phyloP scores from a whole-genome alignment of 176 grass and related monocot species.

The Metroxylon sagu region DNA sequence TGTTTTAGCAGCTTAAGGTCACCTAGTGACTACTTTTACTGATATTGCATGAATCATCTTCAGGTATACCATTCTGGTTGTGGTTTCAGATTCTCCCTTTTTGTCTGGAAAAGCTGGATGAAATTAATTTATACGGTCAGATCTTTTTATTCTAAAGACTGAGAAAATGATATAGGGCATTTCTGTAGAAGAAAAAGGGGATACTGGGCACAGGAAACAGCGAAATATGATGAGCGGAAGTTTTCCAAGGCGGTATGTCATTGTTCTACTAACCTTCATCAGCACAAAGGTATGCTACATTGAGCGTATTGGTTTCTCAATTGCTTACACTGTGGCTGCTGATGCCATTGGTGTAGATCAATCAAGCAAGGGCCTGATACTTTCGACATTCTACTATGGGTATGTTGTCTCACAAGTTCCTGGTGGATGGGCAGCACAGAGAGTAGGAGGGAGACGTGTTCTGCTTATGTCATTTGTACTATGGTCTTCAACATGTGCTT shows the following conservation, averaged over 20 bases:
- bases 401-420: slow-evolving; percentile 78
- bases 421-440: slow-evolving; percentile 73
- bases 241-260: slow-evolving; percentile 62
- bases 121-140: no score
- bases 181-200: no score
- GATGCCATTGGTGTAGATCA: slow-evolving; percentile 47
- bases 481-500: slow-evolving; percentile 78
- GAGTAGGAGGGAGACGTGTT: slow-evolving; percentile 57
- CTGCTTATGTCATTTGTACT: slow-evolving; percentile 54
- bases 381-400: slow-evolving; percentile 65
- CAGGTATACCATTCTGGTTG: no score
- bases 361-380: slow-evolving; percentile 63
- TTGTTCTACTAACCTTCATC: slow-evolving; percentile 68
- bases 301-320: slow-evolving; percentile 68
- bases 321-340: slow-evolving; percentile 61
- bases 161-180: no score
- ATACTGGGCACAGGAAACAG: neutral
- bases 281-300: slow-evolving; percentile 85
- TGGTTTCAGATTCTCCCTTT: no score
- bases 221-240: slow-evolving; percentile 23
- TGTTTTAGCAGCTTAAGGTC: no score
- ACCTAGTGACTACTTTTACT: no score
- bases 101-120: no score
- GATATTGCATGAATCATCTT: no score
- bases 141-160: no score